These are phyloP conservation scores for Alnus rubra DNA, from an alignment of 306 rosid species.

Conservation along the genomic window DNA sequence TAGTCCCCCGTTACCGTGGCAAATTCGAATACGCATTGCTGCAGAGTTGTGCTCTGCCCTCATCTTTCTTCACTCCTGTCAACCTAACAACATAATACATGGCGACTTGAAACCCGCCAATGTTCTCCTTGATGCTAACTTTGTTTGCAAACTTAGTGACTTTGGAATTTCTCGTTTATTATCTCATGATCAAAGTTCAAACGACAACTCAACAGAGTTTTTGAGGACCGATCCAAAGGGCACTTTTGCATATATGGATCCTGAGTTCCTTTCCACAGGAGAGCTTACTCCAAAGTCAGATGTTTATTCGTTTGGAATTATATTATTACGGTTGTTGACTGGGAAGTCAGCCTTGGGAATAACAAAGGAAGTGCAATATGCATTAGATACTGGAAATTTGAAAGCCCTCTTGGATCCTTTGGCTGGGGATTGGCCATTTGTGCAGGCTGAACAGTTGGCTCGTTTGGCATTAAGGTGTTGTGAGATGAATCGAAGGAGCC, in stretches of 20 bases:
- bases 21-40: constrained; percentile 48
- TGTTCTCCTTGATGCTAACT: constrained; percentile 49
- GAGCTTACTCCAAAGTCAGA: constrained; percentile 59
- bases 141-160: constrained; percentile 55
- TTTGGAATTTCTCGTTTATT: constrained; percentile 50
- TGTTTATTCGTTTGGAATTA: constrained; percentile 58
- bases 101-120: constrained; percentile 59
- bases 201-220: constrained; percentile 30
- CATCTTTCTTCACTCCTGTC: constrained; percentile 53
- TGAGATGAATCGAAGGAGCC: constrained; percentile 41
- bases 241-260: constrained; percentile 54
- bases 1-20: constrained; percentile 56
- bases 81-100: constrained; percentile 48
- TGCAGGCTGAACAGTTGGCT: constrained; percentile 56
- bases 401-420: constrained; percentile 47
- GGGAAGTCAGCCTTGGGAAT: constrained; percentile 50
- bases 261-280: constrained; percentile 49
- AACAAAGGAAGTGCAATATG: constrained; percentile 41
- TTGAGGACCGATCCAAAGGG: constrained; percentile 51
- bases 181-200: constrained; percentile 30
- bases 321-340: constrained; percentile 44
- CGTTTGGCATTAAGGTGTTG: constrained; percentile 55
- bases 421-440: constrained; percentile 66
- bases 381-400: constrained; percentile 43
- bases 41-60: constrained; percentile 59